These are phyloP conservation scores for Scheffersomyces ergatensis DNA, from an alignment of 805 yeast genomes.

Conservation along the genomic window DNA sequence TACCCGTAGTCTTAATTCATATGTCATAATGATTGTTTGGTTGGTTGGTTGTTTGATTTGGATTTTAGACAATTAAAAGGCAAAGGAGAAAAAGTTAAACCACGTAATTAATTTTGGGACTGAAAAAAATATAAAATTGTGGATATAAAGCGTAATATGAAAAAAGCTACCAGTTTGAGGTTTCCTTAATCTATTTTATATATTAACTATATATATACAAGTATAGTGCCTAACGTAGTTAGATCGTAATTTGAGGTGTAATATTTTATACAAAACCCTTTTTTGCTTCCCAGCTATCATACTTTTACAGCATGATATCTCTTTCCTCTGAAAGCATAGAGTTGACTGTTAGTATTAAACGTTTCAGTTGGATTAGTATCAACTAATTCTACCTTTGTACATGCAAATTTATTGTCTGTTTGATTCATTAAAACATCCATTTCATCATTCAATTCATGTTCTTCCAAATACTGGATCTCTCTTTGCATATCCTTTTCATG, in stretches of 20 bases:
- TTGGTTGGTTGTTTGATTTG: too few species aligned
- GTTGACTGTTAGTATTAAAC: constrained; percentile 84
- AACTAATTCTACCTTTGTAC: constrained; percentile 93
- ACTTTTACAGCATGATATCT: constrained; percentile 79
- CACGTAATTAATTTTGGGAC: too few species aligned
- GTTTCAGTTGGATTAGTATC: constrained; percentile 91
- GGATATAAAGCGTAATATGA: too few species aligned
- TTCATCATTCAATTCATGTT: constrained; percentile 60
- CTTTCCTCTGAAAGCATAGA: constrained; percentile 94
- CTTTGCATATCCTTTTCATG: constrained; percentile 68
- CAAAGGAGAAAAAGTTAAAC: too few species aligned
- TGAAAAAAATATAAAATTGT: too few species aligned
- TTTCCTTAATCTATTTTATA: background rate
- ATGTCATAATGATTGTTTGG: too few species aligned
- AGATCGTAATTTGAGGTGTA: too few species aligned
- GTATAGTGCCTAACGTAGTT: too few species aligned
- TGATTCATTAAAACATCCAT: constrained; percentile 79
- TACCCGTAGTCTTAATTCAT: constrained; percentile 3
- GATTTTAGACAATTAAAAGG: too few species aligned
- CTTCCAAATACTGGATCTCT: constrained; percentile 72
- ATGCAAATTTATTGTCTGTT: constrained; percentile 69
- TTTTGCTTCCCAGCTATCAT: too few species aligned
- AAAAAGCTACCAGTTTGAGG: too few species aligned
- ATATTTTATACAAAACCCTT: background rate
- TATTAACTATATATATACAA: background rate